Evolutionary conservation across 768 basidiomycete species (phyloP).

Genomic region (Hygrophoropsis aurantiaca): DNA sequence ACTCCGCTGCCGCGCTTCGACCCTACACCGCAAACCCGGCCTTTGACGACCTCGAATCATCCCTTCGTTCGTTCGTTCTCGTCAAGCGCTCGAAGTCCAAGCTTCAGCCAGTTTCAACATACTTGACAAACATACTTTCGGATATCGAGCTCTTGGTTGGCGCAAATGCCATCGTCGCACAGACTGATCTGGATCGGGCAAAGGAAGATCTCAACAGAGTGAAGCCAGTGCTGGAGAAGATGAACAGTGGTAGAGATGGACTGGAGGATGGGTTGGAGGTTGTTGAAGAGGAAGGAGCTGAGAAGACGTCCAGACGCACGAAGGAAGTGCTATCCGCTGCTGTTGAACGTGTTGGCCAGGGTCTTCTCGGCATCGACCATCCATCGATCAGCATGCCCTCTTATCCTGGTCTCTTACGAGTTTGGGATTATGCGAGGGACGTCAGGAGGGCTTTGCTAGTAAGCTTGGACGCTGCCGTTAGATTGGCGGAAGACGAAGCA

Average conservation of each 20-base stretch:
- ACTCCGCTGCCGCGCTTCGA: constrained; percentile 75
- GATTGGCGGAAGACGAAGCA: constrained; percentile 81
- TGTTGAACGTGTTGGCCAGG: constrained; percentile 74
- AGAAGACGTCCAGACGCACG: constrained; percentile 51
- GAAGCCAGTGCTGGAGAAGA: constrained; percentile 85
- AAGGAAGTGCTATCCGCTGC: constrained; percentile 62
- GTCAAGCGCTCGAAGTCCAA: constrained; percentile 96
- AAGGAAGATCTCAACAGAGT: constrained; percentile 62
- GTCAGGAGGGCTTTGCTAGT: constrained; percentile 76
- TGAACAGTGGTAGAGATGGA: constrained; percentile 69
- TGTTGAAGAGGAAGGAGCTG: constrained; percentile 74
- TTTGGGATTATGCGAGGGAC: constrained; percentile 85
- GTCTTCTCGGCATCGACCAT: constrained; percentile 62
- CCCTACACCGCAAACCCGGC: constrained; percentile 64
- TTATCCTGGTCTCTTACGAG: constrained; percentile 79
- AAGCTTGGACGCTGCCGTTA: constrained; percentile 79
- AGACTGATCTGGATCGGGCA: constrained; percentile 71
- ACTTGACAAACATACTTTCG: constrained; percentile 83
- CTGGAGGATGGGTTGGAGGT: constrained; percentile 78
- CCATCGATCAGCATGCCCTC: constrained; percentile 56
- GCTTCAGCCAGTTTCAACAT: constrained; percentile 89
- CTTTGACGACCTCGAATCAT: constrained; percentile 87
- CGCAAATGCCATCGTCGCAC: constrained; percentile 86
- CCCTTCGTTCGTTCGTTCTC: constrained; percentile 91
- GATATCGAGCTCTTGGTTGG: constrained; percentile 87